These are phyloP conservation scores for Trichoderma simmonsii DNA, from an alignment of 2,329 filamentous ascomycete species.

Conservation along the genomic window DNA sequence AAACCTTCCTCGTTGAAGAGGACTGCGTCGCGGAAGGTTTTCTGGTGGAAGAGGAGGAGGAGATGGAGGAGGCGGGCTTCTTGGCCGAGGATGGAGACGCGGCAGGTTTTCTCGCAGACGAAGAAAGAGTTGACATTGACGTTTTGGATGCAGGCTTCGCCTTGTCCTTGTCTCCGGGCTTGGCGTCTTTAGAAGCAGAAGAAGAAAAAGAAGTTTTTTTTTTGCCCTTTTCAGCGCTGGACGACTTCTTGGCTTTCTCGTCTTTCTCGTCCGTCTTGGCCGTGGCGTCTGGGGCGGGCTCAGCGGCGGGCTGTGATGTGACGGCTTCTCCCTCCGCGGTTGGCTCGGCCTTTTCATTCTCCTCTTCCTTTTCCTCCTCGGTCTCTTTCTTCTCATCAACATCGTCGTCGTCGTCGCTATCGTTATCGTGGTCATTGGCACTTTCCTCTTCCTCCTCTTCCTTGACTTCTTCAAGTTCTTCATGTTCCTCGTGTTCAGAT, in stretches of 20 bases:
- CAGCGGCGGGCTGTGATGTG: slow-evolving; percentile 7
- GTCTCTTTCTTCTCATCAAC: slow-evolving; percentile 20
- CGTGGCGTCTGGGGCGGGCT: background rate
- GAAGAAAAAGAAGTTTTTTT: slow-evolving; percentile 16
- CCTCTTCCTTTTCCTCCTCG: slow-evolving; percentile 24
- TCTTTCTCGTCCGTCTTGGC: slow-evolving; percentile 5
- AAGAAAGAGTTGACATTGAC: background rate
- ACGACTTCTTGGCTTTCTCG: slow-evolving; percentile 5
- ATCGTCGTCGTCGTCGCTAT: slow-evolving; percentile 27
- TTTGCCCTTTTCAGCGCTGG: slow-evolving; percentile 14
- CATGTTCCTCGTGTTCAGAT: slow-evolving; percentile 21
- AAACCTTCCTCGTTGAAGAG: background rate
- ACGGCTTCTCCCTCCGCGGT: background rate
- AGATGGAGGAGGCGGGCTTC: background rate
- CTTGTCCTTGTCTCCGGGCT: slow-evolving; percentile 23
- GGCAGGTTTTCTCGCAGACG: slow-evolving; percentile 3
- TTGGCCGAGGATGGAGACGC: slow-evolving; percentile 4
- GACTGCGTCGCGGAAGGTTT: background rate
- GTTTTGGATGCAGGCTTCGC: slow-evolving; percentile 12
- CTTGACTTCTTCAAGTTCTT: slow-evolving; percentile 27
- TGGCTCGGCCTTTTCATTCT: slow-evolving; percentile 20
- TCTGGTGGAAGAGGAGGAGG: background rate
- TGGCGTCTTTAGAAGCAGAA: slow-evolving; percentile 16
- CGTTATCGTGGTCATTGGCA: slow-evolving; percentile 26
- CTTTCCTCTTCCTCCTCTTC: slow-evolving; percentile 28